Base-by-base conservation (phyloP, 2,329 filamentous ascomycete species). In the Aspergillus felis region DNA sequence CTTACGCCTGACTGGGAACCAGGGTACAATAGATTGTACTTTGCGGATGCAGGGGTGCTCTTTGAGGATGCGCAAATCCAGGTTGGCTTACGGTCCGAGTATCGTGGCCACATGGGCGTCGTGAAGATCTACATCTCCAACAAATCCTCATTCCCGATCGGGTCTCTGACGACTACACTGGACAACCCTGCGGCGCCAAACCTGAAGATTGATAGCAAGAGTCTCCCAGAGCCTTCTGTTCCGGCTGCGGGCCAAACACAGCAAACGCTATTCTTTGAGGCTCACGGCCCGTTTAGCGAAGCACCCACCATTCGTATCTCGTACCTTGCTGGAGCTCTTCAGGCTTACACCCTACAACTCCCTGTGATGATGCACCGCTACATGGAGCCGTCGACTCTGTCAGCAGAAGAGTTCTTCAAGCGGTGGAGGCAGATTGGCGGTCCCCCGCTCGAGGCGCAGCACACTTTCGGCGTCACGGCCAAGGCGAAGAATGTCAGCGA, bases 381-480 rank as follows among this genome's bases (percentile, higher is more conserved):
- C 71, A 97, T 97, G 92, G 92, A 97, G 61, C 86, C 90, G 0
- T 92, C 94, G 0, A 88, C 94, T 56, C 80, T 99, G 42, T 85
- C 85, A 6, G 86, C 88, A 0, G 94, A 99, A 53, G 94, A 99
- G 71, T 99, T 97, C 77, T 99, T 99, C 84, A 97, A 95, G 81
- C 84, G 95, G 53, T 99, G 94, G 94, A 95, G 96, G 81, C 94
- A 99, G 77, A 97, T 99, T 66, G 94, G 94, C 12, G 91, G 90
- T 4, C 85, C 86, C 1, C 88, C 92, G 1, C 85, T 95, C 29
- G 95, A 99, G 74, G 87, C 90, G 0, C 94, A 99, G 73, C 84
- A 84, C 50, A 91, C 97, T 32, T 95, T 99, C 74, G 86, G 87
- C 0, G 72, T 93, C 10, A 76, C 79, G 1, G 82, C 81, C 28